Base-by-base conservation (phyloP, 352 stramenopile genomes). In the Phytophthora constricta region DNA sequence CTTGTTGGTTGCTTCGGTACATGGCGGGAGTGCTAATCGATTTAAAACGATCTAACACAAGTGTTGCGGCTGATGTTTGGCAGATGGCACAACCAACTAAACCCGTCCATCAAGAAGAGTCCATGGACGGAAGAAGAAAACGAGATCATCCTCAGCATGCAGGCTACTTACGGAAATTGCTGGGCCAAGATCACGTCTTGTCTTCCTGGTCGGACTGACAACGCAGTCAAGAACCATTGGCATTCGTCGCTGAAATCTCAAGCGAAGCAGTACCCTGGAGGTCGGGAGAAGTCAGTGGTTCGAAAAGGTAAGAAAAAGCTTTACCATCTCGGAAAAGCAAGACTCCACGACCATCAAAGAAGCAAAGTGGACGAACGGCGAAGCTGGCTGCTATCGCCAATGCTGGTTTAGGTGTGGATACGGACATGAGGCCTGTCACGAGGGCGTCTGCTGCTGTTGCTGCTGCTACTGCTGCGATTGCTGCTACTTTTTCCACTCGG, bases 171-270 rank as follows among this genome's bases (percentile, higher is more conserved):
- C 37, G 98, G 98, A 16, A 99, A 99, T 68, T 86, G 92, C 22
- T 99, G 98, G 98, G 94, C 95, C 5, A 96, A 98, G 75, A 99
- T 99, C 72, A 96, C 97, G 0, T 95, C 98, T 71, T 79, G 90
- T 17, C 75, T 99, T n/a, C 95, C 95, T 19, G 97, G 97, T 2
- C 80, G 97, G 3, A 96, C 89, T 0, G 96, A 99, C 67, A 99
- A 99, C 49, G 91, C 92, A 3, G 97, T 99, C 47, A 99, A 99
- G 79, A 99, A 99, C 70, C 90, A 97, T 39, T 99, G 94, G 93
- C 86, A 98, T 42, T 94, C 87, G 20, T 95, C 87, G 20, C 80
- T 96, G 66, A 92, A 94, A 65, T 49, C 72, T 0, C 76, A 80
- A 27, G 57, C 77, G 5, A 90, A 89, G 66, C 53, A 25, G n/a